These are phyloP conservation scores for Mucor saturninus DNA, from an alignment of 371 early-diverging fungal species.

Conservation along the genomic window DNA sequence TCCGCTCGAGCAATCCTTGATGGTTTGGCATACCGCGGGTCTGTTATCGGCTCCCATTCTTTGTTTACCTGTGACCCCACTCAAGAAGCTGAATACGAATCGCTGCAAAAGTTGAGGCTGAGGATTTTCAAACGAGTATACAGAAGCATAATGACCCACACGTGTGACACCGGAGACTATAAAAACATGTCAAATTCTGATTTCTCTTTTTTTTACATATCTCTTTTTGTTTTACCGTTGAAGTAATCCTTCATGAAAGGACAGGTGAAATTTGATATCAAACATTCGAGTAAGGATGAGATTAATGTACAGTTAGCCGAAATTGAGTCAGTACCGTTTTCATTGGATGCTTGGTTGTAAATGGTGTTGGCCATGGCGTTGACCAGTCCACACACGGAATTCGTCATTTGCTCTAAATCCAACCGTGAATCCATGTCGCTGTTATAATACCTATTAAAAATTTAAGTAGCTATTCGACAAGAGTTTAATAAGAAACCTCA, in stretches of 20 bases:
- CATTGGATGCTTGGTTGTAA: constrained; percentile 54
- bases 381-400: constrained; percentile 67
- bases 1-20: constrained; percentile 40
- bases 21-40: constrained; percentile 31
- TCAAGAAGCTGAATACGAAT: constrained; percentile 57
- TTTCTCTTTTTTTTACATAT: neutral
- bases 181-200: neutral
- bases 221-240: constrained; percentile 49
- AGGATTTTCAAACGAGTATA: constrained; percentile 47
- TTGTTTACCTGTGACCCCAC: constrained; percentile 53
- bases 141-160: constrained; percentile 49
- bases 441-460: constrained; percentile 60
- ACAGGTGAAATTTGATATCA: constrained; percentile 71
- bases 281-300: constrained; percentile 64
- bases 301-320: constrained; percentile 58
- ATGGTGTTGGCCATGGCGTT: constrained; percentile 56
- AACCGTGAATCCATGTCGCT: constrained; percentile 65
- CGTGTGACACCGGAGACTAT: constrained; percentile 39
- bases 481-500: constrained; percentile 11
- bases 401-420: constrained; percentile 23
- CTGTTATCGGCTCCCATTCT: constrained; percentile 18
- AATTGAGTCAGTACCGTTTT: constrained; percentile 45
- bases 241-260: constrained; percentile 61
- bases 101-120: constrained; percentile 42
- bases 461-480: too few relatives aligned